Evolutionary conservation across 139 green algal species (phyloP).

Genomic region (Chlamydomonas sp.): DNA sequence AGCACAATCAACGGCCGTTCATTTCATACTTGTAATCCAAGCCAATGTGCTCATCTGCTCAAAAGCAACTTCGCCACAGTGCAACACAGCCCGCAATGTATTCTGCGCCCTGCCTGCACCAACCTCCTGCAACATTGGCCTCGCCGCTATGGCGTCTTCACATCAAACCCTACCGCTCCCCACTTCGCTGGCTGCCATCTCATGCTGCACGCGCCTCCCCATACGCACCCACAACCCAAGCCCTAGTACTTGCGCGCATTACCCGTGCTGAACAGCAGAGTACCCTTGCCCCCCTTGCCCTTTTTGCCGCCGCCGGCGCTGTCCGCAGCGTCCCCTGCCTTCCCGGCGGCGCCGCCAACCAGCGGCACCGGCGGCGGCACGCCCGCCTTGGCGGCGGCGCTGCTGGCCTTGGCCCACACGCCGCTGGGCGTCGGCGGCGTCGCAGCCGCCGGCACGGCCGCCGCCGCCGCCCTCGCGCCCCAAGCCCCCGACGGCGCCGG

Average conservation of each 20-base stretch:
- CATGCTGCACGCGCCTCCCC: too few species aligned
- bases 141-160: too few species aligned
- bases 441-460: neutral
- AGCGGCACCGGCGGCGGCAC: neutral
- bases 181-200: too few species aligned
- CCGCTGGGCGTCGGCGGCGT: neutral
- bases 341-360: neutral
- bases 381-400: slow-evolving; percentile 8
- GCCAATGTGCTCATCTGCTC: too few species aligned
- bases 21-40: too few species aligned
- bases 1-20: too few species aligned
- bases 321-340: neutral
- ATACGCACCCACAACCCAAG: too few species aligned
- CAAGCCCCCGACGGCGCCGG: slow-evolving; percentile 7
- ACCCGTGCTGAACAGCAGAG: slow-evolving; percentile 30
- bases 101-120: too few species aligned
- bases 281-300: slow-evolving; percentile 17
- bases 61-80: too few species aligned
- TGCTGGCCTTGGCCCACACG: neutral
- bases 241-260: slow-evolving; percentile 31
- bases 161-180: too few species aligned
- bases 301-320: slow-evolving; percentile 11
- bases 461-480: neutral
- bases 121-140: too few species aligned
- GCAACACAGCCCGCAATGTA: too few species aligned